These are phyloP conservation scores for Mortierella polycephala DNA, from an alignment of 371 early-diverging fungal genomes.

Conservation along the genomic window DNA sequence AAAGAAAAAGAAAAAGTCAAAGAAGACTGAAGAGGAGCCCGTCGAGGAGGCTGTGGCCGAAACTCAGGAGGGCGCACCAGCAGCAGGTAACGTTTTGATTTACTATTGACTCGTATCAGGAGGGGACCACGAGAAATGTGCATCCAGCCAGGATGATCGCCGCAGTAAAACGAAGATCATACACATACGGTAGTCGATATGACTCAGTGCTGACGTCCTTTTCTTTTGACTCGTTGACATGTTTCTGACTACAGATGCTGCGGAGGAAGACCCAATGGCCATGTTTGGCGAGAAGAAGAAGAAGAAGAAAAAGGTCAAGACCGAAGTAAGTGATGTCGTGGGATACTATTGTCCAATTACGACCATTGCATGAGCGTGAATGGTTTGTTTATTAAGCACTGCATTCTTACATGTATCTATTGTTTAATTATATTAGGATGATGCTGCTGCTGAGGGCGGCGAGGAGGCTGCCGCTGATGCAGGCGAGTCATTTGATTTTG, in stretches of 20 bases:
- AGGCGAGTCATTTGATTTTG: conserved; percentile 79
- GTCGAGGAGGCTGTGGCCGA: conserved; percentile 42
- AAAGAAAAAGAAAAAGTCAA: conserved; percentile 78
- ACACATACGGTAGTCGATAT: background rate
- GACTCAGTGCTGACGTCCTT: background rate
- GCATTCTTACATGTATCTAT: background rate
- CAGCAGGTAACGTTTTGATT: conserved; percentile 27
- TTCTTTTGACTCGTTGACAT: background rate
- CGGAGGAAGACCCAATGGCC: conserved; percentile 74
- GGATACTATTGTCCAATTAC: too few species aligned
- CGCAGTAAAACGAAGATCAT: too few species aligned
- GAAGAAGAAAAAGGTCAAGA: conserved; percentile 90
- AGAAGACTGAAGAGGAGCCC: conserved; percentile 60
- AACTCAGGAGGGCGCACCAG: conserved; percentile 44
- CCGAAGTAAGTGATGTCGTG: conserved; percentile 35
- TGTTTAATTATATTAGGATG: conserved; percentile 37
- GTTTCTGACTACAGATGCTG: conserved; percentile 38
- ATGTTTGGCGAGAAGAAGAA: conserved; percentile 90
- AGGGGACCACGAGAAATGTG: background rate
- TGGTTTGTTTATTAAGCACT: background rate
- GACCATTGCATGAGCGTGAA: background rate
- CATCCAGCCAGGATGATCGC: background rate
- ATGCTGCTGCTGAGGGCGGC: conserved; percentile 58
- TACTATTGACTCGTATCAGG: background rate
- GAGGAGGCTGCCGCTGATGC: conserved; percentile 56